phyloP scores from a whole-genome alignment of 2,329 filamentous ascomycete species.

The Apiospora sp. region DNA sequence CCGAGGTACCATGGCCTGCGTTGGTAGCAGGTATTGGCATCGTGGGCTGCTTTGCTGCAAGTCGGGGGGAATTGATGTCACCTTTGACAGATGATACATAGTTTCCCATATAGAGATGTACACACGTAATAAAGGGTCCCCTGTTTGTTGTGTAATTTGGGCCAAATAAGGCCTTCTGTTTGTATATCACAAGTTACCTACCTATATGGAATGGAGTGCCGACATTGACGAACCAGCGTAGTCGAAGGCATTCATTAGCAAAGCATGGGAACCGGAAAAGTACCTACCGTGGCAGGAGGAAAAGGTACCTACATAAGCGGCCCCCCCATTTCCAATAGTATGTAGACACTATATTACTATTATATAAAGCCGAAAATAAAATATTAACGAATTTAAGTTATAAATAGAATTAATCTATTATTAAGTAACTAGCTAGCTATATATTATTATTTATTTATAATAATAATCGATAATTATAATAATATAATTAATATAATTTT shows the following conservation, averaged over 20 bases:
- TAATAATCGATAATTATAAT: too few species aligned
- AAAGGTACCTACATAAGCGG: neutral
- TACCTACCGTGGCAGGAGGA: neutral
- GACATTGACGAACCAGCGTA: neutral
- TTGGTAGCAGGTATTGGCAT: slow-evolving; percentile 18
- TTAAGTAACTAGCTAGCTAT: too few species aligned
- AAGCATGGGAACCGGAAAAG: neutral
- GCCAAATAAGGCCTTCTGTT: slow-evolving; percentile 1
- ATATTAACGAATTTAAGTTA: too few species aligned
- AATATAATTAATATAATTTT: too few species aligned
- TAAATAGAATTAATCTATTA: too few species aligned
- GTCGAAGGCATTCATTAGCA: neutral
- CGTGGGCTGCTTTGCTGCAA: slow-evolving; percentile 9
- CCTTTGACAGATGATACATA: slow-evolving; percentile 11
- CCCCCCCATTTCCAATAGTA: too few species aligned
- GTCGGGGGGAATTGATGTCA: slow-evolving; percentile 3
- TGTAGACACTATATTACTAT: too few species aligned
- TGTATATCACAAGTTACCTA: slow-evolving; percentile 5
- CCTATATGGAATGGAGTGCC: neutral
- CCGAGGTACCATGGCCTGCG: slow-evolving; percentile 13
- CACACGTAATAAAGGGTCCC: slow-evolving; percentile 1
- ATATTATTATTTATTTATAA: too few species aligned
- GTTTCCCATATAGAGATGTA: neutral
- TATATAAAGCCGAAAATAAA: too few species aligned
- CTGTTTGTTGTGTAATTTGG: slow-evolving; percentile 17